Evolutionary conservation across 2,329 filamentous ascomycete species (phyloP), one percentile per base, ranked within the genome.

Genomic region (Pseudogymnoascus sp.): DNA sequence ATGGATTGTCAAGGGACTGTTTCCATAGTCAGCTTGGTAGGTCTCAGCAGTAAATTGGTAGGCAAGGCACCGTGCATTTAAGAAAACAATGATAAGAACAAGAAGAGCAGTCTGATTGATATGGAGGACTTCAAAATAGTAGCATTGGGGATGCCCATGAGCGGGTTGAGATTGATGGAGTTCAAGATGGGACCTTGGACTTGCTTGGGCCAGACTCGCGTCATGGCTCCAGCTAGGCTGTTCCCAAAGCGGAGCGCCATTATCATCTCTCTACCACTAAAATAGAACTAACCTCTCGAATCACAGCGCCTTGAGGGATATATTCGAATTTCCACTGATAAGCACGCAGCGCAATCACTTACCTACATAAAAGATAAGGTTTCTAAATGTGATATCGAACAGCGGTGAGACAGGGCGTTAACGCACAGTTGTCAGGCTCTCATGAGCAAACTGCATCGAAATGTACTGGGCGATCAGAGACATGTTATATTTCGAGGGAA

Each of bases 181-280:
- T 57, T 34, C 51, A 57, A 57, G 51, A 57, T 34, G 51, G 18
- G 29, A 57, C 29, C 51, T 57, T 57, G 51, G 51, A 57, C 51
- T 18, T 57, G 51, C 26, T 29, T 57, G 51, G 51, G 29, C 51
- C 51, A 57, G 51, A 57, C 51, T 57, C 51, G 51, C 51, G 51
- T 57, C 51, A 57, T 57, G 51, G 51, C 51, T 57, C 29, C 26
- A 57, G 51, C 51, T 57, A 57, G 26, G 29, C 51, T 34, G 51
- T 57, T 57, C 51, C 51, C 51, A 57, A 57, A 57, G 51, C 51
- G 51, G 51, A 57, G 51, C 51, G 51, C 14, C 29, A 57, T 57
- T 57, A 57, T 34, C 29, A 57, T 57, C 51, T 34, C 51, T 14
- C 29, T 16, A 57, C 10, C 51, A 57, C 51, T 57, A 57, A 57